Conservation (phyloP, 2,329 filamentous ascomycete genomes). For the Immersiporthe knoxdaviesiana region DNA sequence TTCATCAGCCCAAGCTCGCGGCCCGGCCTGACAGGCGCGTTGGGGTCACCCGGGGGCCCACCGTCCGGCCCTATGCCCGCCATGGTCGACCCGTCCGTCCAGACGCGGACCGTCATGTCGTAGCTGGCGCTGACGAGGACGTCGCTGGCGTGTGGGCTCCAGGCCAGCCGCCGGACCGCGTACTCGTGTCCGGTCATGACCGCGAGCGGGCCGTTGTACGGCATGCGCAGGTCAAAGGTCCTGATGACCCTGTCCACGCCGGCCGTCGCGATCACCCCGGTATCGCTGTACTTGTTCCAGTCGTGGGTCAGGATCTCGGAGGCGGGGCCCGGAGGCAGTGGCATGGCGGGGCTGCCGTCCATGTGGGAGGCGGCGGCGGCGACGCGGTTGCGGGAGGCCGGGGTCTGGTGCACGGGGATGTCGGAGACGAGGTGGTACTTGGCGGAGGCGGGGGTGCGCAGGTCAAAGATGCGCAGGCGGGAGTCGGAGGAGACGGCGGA, state of each 20-base stretch:
- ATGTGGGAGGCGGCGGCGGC: constrained; percentile 40
- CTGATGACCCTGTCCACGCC: constrained; percentile 87
- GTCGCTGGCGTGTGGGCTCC: constrained; percentile 93
- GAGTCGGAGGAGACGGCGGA: constrained; percentile 89
- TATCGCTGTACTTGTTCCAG: constrained; percentile 97
- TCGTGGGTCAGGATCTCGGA: constrained; percentile 91
- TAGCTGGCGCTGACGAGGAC: constrained; percentile 88
- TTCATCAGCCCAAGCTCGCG: constrained; percentile 86
- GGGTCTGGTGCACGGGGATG: constrained; percentile 78
- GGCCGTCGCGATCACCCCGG: constrained; percentile 75
- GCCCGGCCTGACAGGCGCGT: constrained; percentile 54
- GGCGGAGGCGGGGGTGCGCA: constrained; percentile 81
- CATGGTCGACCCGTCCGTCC: constrained; percentile 71
- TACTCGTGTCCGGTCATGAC: constrained; percentile 87
- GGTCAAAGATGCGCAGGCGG: constrained; percentile 86
- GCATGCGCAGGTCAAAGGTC: constrained; percentile 86
- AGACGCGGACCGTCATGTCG: constrained; percentile 95
- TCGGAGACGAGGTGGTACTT: constrained; percentile 84
- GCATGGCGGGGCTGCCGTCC: constrained; percentile 24
- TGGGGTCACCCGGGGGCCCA: constrained; percentile 33
- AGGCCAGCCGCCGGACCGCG: constrained; percentile 81
- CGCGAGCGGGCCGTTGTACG: constrained; percentile 70
- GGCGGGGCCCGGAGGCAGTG: constrained; percentile 55
- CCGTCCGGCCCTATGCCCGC: constrained; percentile 6
- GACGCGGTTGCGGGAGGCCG: constrained; percentile 45